Evolutionary conservation across 73 alveolate genomes (phyloP).

Genomic region (Strombidium stylifer): DNA sequence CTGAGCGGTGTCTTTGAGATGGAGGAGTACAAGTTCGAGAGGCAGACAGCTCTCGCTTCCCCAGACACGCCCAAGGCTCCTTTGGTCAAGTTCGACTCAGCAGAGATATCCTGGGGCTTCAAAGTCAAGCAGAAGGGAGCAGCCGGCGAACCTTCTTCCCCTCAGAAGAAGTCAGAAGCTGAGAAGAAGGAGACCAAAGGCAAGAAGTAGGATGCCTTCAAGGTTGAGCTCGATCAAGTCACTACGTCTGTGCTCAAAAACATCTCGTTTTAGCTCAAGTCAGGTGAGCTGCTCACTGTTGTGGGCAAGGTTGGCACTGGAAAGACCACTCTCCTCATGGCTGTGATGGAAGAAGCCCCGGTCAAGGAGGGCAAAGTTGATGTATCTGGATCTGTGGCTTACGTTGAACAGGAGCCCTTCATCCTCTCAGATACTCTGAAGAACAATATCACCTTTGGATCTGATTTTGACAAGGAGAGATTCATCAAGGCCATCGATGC

Average conservation of each 20-base stretch:
- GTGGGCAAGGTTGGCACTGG: conserved; percentile 94
- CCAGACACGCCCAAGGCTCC: too few relatives aligned
- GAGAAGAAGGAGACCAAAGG: too few relatives aligned
- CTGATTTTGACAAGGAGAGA: conserved; percentile 63
- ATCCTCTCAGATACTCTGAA: conserved; percentile 86
- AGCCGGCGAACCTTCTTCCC: too few relatives aligned
- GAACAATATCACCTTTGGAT: conserved; percentile 88
- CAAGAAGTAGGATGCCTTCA: not conserved
- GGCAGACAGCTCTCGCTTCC: too few relatives aligned
- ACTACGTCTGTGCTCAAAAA: too few relatives aligned
- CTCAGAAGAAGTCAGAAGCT: too few relatives aligned
- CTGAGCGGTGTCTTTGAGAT: not conserved
- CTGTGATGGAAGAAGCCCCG: conserved; percentile 61
- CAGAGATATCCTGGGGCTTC: too few relatives aligned
- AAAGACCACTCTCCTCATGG: conserved; percentile 77
- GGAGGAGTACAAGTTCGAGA: not conserved
- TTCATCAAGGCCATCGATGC: conserved; percentile 70
- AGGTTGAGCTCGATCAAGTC: too few relatives aligned
- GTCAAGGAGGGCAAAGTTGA: conserved; percentile 24
- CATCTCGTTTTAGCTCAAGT: conserved; percentile 1
- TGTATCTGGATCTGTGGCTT: conserved; percentile 67
- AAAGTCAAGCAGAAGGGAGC: not conserved
- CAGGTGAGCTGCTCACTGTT: conserved; percentile 74
- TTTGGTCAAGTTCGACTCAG: too few relatives aligned
- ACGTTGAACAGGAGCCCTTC: conserved; percentile 89